Evolutionary conservation across 768 basidiomycete species (phyloP).

Genomic region (Phylloporus rhodoxanthus): DNA sequence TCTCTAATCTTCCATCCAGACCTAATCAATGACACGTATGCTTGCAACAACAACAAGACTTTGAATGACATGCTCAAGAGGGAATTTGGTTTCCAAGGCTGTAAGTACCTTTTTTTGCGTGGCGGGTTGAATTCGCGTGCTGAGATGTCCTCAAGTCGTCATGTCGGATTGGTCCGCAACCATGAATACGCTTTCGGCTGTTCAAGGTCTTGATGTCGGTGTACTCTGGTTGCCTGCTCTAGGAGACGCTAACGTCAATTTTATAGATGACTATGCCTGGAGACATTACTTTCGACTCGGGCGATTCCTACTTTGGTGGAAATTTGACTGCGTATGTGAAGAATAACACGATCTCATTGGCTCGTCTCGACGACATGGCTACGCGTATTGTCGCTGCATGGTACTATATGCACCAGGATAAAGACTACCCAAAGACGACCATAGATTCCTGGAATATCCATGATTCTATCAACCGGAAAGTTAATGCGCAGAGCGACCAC

Average conservation of each 20-base stretch:
- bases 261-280: conserved; percentile 70
- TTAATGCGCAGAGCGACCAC: conserved; percentile 58
- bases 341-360: conserved; percentile 51
- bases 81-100: conserved; percentile 64
- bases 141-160: conserved; percentile 32
- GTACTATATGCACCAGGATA: conserved; percentile 37
- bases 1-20: conserved; percentile 27
- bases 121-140: neutral
- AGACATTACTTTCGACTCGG: conserved; percentile 40
- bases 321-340: conserved; percentile 54
- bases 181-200: conserved; percentile 40
- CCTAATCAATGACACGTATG: conserved; percentile 53
- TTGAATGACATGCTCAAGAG: conserved; percentile 59
- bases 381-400: conserved; percentile 64
- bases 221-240: neutral
- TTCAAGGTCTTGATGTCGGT: conserved; percentile 57
- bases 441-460: conserved; percentile 25
- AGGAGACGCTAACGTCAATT: neutral
- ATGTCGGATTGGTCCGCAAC: conserved; percentile 68
- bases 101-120: conserved; percentile 24
- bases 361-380: conserved; percentile 67
- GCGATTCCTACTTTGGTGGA: conserved; percentile 50
- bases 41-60: conserved; percentile 58
- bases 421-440: conserved; percentile 22
- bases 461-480: conserved; percentile 35